Conservation (phyloP, 371 early-diverging fungal genomes). For the Mucor piriformis region DNA sequence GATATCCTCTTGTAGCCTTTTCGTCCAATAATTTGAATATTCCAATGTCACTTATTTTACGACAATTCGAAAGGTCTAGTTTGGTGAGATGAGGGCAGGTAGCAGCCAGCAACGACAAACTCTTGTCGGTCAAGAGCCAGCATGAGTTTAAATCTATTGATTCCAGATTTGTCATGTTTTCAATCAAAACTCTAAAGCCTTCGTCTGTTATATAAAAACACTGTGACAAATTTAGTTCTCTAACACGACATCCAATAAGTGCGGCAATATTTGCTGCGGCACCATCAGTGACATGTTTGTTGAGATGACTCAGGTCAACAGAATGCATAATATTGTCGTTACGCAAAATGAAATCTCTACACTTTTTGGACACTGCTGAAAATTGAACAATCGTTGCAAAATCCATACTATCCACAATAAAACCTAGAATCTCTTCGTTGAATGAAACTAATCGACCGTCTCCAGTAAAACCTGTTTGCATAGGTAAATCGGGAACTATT, state of each 20-base stretch:
- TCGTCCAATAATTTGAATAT: slow-evolving; percentile 51
- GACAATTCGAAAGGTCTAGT: slow-evolving; percentile 77
- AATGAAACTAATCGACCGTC: slow-evolving; percentile 15
- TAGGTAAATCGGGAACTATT: background rate
- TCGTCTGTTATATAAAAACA: slow-evolving; percentile 59
- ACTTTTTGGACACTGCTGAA: slow-evolving; percentile 24
- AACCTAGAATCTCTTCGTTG: slow-evolving; percentile 18
- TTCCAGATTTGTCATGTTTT: slow-evolving; percentile 42
- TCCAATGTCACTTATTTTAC: slow-evolving; percentile 75
- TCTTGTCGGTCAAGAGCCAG: slow-evolving; percentile 78
- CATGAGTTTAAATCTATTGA: slow-evolving; percentile 72
- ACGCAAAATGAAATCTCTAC: slow-evolving; percentile 34
- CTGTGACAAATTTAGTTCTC: slow-evolving; percentile 35
- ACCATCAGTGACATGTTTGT: slow-evolving; percentile 51
- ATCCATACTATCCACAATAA: slow-evolving; percentile 35
- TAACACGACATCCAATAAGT: slow-evolving; percentile 25
- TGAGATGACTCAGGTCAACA: slow-evolving; percentile 46
- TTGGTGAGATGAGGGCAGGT: slow-evolving; percentile 41
- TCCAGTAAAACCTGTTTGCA: background rate
- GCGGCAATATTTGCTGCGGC: slow-evolving; percentile 9
- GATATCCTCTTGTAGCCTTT: slow-evolving; percentile 23
- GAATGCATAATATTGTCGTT: slow-evolving; percentile 30
- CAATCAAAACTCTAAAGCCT: slow-evolving; percentile 40
- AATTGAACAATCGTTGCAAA: slow-evolving; percentile 30
- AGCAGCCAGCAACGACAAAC: slow-evolving; percentile 49